phyloP scores from a whole-genome alignment of 2,329 filamentous ascomycete species.

The Fusarium redolens region DNA sequence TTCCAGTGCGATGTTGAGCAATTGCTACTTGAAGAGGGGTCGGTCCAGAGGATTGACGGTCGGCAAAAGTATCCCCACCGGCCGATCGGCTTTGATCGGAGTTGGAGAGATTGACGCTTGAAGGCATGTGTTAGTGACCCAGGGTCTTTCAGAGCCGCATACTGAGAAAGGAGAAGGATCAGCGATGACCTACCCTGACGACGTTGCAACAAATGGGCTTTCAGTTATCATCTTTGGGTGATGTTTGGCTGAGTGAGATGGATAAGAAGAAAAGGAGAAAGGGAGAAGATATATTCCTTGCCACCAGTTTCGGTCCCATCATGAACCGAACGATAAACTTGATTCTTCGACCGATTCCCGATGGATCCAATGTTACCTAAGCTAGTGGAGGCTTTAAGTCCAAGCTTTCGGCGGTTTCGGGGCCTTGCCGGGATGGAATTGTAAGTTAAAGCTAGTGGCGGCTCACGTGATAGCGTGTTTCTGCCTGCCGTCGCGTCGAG shows the following conservation, averaged over 20 bases:
- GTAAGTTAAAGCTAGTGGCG: background rate
- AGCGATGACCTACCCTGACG: slow-evolving; percentile 28
- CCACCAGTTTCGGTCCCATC: slow-evolving; percentile 16
- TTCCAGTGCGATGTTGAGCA: slow-evolving; percentile 38
- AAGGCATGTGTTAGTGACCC: slow-evolving; percentile 34
- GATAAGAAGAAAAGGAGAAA: background rate
- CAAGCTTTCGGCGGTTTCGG: slow-evolving; percentile 20
- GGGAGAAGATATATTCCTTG: slow-evolving; percentile 3
- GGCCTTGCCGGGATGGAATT: background rate
- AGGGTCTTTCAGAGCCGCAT: slow-evolving; percentile 8
- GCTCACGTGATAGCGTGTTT: slow-evolving; percentile 45
- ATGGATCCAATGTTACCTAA: slow-evolving; percentile 36
- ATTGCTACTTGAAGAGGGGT: slow-evolving; percentile 44
- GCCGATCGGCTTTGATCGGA: slow-evolving; percentile 42
- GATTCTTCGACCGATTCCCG: background rate
- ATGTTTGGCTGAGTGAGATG: background rate
- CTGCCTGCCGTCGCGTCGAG: slow-evolving; percentile 43
- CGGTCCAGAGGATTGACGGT: slow-evolving; percentile 42
- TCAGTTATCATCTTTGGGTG: slow-evolving; percentile 18
- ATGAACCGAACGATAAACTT: slow-evolving; percentile 8
- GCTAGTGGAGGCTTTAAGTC: slow-evolving; percentile 30
- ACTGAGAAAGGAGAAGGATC: slow-evolving; percentile 5
- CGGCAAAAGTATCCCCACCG: slow-evolving; percentile 41
- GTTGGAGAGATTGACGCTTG: slow-evolving; percentile 34
- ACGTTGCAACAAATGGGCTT: slow-evolving; percentile 13